A percentile compares a stretch with the other conserved stretches of the same genome.
phyloP scores from a whole-genome alignment of 768 basidiomycete species.

The Hortiboletus campestris region DNA sequence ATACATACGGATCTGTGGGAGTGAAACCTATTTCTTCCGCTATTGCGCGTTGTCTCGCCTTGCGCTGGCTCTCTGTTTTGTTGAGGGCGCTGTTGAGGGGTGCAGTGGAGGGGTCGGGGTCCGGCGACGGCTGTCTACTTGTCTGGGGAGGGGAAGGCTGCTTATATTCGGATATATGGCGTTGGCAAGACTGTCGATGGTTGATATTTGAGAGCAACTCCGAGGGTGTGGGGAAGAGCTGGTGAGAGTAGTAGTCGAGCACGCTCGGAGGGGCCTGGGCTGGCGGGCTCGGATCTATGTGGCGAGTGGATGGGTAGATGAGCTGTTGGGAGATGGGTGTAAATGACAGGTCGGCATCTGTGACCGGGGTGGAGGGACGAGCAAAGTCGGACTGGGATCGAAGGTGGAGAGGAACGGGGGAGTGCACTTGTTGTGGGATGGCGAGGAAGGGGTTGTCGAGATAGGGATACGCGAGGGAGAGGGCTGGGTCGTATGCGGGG shows the following conservation, averaged over 20 bases:
- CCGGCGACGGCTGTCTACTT: conserved; percentile 13
- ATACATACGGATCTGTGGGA: conserved; percentile 60
- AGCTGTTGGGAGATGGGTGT: conserved; percentile 13
- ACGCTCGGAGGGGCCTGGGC: neutral
- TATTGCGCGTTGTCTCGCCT: conserved; percentile 55
- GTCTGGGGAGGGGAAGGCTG: conserved; percentile 11
- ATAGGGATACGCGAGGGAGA: conserved; percentile 16
- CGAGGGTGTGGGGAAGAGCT: conserved; percentile 63
- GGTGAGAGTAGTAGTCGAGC: conserved; percentile 30
- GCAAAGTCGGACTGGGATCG: neutral
- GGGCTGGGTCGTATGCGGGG: no score
- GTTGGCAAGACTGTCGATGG: conserved; percentile 7
- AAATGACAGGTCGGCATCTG: conserved; percentile 2
- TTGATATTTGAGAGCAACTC: conserved; percentile 53
- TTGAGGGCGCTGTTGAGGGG: conserved; percentile 9
- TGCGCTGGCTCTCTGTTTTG: conserved; percentile 50
- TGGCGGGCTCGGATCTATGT: neutral
- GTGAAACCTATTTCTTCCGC: conserved; percentile 55
- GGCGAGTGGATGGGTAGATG: conserved; percentile 10
- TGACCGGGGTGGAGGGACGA: conserved; percentile 8
- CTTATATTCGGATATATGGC: conserved; percentile 1
- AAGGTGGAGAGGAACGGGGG: neutral
- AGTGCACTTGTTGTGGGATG: neutral
- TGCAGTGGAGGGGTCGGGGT: neutral
- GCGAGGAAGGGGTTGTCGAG: conserved; percentile 9